A percentile compares a stretch with the other conserved stretches of the same genome.
These are phyloP conservation scores for Camellia japonica DNA, from an alignment of 148 eudicot species.

Conservation along the genomic window DNA sequence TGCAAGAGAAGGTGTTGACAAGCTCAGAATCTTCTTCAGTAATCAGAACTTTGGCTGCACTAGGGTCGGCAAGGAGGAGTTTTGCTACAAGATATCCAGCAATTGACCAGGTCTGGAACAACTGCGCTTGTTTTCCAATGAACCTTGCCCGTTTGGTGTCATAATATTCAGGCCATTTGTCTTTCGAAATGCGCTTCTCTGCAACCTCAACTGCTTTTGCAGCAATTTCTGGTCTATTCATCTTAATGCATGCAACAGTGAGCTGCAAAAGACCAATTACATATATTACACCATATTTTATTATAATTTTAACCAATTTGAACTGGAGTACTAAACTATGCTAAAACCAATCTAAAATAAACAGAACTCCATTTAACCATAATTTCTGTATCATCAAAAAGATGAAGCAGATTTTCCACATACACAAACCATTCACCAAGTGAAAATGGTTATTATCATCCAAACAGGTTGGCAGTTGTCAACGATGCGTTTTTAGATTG, in stretches of 20 bases:
- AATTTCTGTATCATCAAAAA: no score
- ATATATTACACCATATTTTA: background rate
- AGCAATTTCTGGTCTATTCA: constrained; percentile 70
- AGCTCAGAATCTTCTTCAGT: constrained; percentile 67
- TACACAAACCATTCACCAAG: background rate
- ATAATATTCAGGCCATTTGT: constrained; percentile 83
- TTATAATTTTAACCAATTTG: background rate
- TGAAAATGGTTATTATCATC: background rate
- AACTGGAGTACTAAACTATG: no score
- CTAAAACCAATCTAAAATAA: background rate
- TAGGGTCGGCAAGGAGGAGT: constrained; percentile 26
- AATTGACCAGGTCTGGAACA: no score
- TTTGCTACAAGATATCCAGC: no score
- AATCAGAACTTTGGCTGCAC: constrained; percentile 44
- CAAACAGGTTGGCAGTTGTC: no score
- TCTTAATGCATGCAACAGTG: constrained; percentile 73
- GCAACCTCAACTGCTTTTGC: constrained; percentile 58
- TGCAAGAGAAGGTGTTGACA: constrained; percentile 51
- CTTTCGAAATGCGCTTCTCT: constrained; percentile 55
- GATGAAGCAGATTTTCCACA: no score
- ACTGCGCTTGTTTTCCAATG: constrained; percentile 40
- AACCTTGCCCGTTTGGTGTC: constrained; percentile 63
- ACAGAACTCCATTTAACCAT: no score
- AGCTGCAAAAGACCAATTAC: constrained; percentile 36
- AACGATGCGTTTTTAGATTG: no score